A percentile compares a stretch with the other conserved stretches of the same genome.
phyloP scores from a whole-genome alignment of 2,329 filamentous ascomycete species.

The Cyclaneusma minus region DNA sequence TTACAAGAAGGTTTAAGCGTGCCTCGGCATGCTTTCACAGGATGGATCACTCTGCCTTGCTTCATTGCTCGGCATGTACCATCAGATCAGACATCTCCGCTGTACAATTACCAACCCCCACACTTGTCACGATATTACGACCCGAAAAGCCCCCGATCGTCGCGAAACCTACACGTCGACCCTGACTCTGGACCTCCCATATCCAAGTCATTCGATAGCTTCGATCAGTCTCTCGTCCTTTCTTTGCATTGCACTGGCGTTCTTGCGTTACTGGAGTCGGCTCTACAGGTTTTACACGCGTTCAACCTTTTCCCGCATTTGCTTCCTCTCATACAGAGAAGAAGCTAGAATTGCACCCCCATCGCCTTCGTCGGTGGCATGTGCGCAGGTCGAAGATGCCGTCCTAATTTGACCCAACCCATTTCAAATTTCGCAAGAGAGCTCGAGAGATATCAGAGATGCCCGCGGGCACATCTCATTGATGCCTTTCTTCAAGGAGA shows the following conservation, averaged over 20 bases:
- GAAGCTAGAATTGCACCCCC: too few relatives aligned
- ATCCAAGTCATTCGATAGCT: conserved; percentile 11
- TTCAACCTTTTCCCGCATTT: background rate
- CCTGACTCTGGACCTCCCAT: conserved; percentile 5
- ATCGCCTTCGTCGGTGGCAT: conserved; percentile 24
- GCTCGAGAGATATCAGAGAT: conserved; percentile 1
- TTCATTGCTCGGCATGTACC: conserved; percentile 13
- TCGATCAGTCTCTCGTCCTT: conserved; percentile 8
- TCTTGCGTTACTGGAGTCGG: conserved; percentile 10
- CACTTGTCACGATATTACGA: conserved; percentile 18
- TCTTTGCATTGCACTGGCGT: conserved; percentile 20
- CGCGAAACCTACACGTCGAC: conserved; percentile 8
- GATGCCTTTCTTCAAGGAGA: background rate
- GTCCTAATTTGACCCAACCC: conserved; percentile 22
- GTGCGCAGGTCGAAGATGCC: conserved; percentile 25
- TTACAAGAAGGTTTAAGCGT: background rate
- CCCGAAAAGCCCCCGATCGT: conserved; percentile 11
- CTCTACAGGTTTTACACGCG: conserved; percentile 4
- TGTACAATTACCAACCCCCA: conserved; percentile 17
- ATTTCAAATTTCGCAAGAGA: conserved; percentile 3
- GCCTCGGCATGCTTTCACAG: conserved; percentile 3
- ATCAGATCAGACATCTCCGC: conserved; percentile 10
- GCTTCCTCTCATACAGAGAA: too few relatives aligned
- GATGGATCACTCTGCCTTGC: conserved; percentile 13
- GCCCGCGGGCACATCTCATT: background rate